Evolutionary conservation across 176 grass and related monocot species (phyloP).

Genomic region (Zoysia japonica): DNA sequence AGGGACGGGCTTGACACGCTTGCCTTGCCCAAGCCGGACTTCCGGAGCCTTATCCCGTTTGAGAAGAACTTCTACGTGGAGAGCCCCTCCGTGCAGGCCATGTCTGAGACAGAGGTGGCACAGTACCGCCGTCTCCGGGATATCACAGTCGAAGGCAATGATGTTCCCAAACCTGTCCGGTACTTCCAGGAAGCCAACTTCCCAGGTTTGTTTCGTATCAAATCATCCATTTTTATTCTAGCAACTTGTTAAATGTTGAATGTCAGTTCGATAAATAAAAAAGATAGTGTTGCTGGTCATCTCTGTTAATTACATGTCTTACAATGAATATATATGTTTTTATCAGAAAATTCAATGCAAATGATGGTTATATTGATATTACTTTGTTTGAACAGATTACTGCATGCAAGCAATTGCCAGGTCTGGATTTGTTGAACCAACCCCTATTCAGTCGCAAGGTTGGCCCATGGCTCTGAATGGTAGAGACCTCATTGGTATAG

Average conservation of each 20-base stretch:
- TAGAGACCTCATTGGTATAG: constrained; percentile 90
- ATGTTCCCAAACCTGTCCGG: constrained; percentile 81
- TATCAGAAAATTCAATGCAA: neutral
- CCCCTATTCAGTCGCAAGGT: constrained; percentile 91
- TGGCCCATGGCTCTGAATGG: constrained; percentile 99
- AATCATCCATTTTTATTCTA: neutral
- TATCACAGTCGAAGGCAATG: constrained; percentile 73
- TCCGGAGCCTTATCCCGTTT: constrained; percentile 75
- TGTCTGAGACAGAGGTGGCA: constrained; percentile 71
- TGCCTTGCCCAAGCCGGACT: constrained; percentile 71
- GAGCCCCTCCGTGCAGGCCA: constrained; percentile 68
- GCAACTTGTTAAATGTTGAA: neutral
- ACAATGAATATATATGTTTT: neutral
- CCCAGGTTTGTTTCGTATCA: constrained; percentile 50
- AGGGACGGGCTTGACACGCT: constrained; percentile 71
- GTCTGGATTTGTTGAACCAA: constrained; percentile 81
- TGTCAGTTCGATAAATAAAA: neutral
- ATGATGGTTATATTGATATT: neutral
- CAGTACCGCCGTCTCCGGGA: constrained; percentile 65
- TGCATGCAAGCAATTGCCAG: constrained; percentile 80
- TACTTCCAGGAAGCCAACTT: constrained; percentile 92
- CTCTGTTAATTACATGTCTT: neutral
- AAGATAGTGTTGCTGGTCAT: neutral
- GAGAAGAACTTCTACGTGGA: constrained; percentile 97
- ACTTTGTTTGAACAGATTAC: constrained; percentile 47